Evolutionary conservation across 345 rosid species (phyloP).

Genomic region (Geranium rotundifolium): DNA sequence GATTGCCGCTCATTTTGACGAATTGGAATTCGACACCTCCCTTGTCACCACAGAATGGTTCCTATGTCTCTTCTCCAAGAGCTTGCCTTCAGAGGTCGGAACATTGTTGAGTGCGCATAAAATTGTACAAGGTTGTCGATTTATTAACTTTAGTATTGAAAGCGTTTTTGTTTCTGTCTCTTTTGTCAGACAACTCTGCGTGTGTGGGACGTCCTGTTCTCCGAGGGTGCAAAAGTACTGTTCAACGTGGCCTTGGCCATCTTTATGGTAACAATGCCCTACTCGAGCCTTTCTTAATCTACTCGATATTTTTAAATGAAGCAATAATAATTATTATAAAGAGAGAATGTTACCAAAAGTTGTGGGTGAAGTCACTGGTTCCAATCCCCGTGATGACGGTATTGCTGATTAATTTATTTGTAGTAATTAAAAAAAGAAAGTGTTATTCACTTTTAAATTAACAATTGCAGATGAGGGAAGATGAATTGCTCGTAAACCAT

Average conservation of each 20-base stretch:
- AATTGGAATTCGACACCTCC: conserved; percentile 83
- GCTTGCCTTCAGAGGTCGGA: conserved; percentile 95
- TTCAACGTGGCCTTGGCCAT: conserved; percentile 97
- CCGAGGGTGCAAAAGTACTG: conserved; percentile 94
- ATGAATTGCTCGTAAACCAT: conserved; percentile 71
- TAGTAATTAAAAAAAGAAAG: no score
- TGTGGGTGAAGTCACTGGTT: no score
- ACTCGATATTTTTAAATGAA: neutral
- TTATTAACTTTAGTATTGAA: no score
- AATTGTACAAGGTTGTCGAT: no score
- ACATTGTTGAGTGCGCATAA: neutral
- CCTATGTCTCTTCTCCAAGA: conserved; percentile 98
- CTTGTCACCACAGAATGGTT: no score
- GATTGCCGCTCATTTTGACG: conserved; percentile 84
- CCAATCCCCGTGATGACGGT: no score
- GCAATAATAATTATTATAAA: no score
- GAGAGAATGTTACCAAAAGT: no score
- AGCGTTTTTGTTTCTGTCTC: neutral
- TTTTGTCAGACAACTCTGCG: conserved; percentile 73
- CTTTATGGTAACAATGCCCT: conserved; percentile 54
- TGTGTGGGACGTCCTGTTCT: conserved; percentile 98
- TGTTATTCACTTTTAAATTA: conserved; percentile 1
- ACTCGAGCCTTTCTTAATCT: neutral
- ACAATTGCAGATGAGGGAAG: conserved; percentile 80
- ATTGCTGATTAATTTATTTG: no score